Evolutionary conservation across 768 basidiomycete genomes (phyloP), one percentile per base, ranked within the genome.

Genomic region (Rossbeevera mucosa): DNA sequence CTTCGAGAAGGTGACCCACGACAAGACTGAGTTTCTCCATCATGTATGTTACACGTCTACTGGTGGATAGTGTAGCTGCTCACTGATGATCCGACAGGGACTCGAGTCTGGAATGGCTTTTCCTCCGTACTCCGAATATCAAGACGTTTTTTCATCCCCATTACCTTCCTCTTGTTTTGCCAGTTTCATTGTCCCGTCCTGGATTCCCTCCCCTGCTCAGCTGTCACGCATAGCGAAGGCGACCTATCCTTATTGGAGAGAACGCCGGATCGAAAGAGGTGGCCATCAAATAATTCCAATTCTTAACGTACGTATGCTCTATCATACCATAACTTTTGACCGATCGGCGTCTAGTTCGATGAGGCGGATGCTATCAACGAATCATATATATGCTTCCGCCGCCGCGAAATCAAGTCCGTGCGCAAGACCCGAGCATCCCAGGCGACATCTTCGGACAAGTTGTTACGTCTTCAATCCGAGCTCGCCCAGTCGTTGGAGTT

Each of bases 351-450:
- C 5, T 38, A 91, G 88, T 86, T 81, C 62, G 94, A 98, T 67
- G 94, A 97, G 72, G 79, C 87, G 18, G 93, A 96, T 67, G 85
- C 85, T 43, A 79, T 79, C 59, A 92, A 91, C 50, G 94, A 95
- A 61, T 94, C 95, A 0, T 98, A 97, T 57, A 88, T 97, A 42
- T 99, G 96, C 71, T 99, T 99, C 79, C 83, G 96, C 31, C 80
- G 94, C 54, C 86, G 94, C 50, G 95, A 98, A 67, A 86, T 88
- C 70, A 98, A 98, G 67, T 85, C 91, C 4, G 81, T 91, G 42
- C 85, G 96, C 56, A 98, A 98, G 74, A 97, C 95, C 8, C 84
- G 95, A 7, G 86, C 93, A 13, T 88, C 88, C 1, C 94, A 98
- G 63, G 85, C 84, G 9, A 87, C 88, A 1, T 91, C 86, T 16